phyloP scores from a whole-genome alignment of 2,329 filamentous ascomycete species.

The Colletotrichum sp. region DNA sequence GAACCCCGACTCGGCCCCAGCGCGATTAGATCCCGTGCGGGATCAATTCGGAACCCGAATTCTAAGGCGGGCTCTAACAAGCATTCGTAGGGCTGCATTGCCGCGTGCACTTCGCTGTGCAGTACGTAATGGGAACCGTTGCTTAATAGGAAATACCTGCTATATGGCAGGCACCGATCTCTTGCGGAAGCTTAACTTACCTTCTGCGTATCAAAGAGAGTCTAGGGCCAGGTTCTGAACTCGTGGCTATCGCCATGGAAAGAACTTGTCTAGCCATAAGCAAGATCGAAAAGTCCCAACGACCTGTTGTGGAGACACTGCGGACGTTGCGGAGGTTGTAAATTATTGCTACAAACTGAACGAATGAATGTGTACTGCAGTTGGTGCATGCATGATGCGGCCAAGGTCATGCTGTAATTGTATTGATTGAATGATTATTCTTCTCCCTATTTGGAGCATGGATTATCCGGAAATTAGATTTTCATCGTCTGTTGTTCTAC shows the following conservation, averaged over 20 bases:
- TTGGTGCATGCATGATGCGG: not conserved
- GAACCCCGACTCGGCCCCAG: not conserved
- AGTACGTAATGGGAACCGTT: not conserved
- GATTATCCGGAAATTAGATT: not conserved
- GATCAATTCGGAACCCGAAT: not conserved
- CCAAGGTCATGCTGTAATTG: not conserved
- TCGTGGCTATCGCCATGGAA: not conserved
- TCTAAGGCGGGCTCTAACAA: not conserved
- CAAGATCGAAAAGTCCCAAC: not conserved
- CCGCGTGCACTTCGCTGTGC: not conserved
- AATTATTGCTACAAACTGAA: not conserved
- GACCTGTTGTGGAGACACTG: not conserved
- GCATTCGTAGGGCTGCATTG: not conserved
- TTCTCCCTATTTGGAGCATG: not conserved
- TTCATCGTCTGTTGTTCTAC: not conserved
- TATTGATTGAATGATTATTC: rapidly evolving
- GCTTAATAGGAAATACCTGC: not conserved
- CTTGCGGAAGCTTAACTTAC: not conserved
- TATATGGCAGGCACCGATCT: not conserved
- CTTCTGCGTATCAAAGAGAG: not conserved
- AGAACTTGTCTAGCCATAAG: not conserved
- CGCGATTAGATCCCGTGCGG: not conserved
- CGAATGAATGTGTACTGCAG: rapidly evolving
- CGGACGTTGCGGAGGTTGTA: rapidly evolving
- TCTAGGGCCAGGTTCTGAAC: not conserved